Evolutionary conservation across 2,329 filamentous ascomycete species (phyloP), one percentile per base, ranked within the genome.

Genomic region (Phyllosticta ampelicida): DNA sequence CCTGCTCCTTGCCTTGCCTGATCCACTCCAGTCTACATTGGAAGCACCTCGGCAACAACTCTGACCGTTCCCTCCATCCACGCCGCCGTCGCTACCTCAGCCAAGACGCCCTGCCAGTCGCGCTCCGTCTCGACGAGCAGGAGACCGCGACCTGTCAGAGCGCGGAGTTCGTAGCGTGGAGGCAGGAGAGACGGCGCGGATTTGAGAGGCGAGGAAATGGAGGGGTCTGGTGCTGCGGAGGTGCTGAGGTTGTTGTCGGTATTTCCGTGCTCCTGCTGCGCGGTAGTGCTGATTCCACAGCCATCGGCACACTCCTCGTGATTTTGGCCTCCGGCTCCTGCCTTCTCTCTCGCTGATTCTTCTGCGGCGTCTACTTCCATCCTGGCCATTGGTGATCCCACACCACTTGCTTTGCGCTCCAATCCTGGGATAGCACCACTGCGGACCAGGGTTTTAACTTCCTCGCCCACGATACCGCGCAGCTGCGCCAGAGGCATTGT

Each of bases 21-120:
- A n/a, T n/a, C n/a, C n/a, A n/a, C n/a, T n/a, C n/a, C n/a, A n/a
- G n/a, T 26, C 36, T n/a, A 44, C 13, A n/a, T 4, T n/a, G 36
- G 13, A 8, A 52, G 13, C 20, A 67, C 51, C 59, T 68, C 66
- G 2, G 70, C 67, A 56, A 72, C 64, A 6, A 71, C 60, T 58
- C 65, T 68, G 48, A 67, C 61, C 18, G 66, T 61, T 1, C 67
- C 67, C 58, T 69, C 67, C 16, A 56, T 60, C 69, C 69, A 72
- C 3, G 65, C 62, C 3, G 67, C 65, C 51, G 61, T 61, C 0
- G 64, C 65, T 36, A 66, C 62, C 53, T 71, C 66, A 9, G 62
- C 58, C 54, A 68, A 63, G 18, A 65, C 61, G 8, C 61, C 57
- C 11, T 65, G 61, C 69, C 68, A 71, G 3, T 66, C 61, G 18